Evolutionary conservation across 768 basidiomycete species (phyloP), one percentile per base, ranked within the genome.

Genomic region (Daedaleopsis sinensis): DNA sequence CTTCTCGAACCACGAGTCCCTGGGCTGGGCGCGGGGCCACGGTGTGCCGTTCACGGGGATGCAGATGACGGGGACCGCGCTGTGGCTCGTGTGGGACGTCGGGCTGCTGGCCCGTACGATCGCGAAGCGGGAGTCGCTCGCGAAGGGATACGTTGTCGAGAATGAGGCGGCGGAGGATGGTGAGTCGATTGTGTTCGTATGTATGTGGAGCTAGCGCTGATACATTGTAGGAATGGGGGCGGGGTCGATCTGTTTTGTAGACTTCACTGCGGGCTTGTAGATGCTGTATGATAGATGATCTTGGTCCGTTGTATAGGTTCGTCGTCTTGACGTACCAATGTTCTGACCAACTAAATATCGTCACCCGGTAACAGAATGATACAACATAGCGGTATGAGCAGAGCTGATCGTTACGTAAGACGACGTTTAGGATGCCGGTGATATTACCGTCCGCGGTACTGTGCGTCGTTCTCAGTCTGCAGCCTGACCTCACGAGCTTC

Each of bases 51-150:
- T 59, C 43, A 52, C 54, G 9, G 65, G 62, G n/a, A 39, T 62
- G 50, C 68, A 66, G 35, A 56, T 70, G 52, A 65, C 63, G 8
- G 57, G 47, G 24, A 67, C 68, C 13, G 56, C 60, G 21, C 38
- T 70, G 13, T 70, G 68, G 68, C 51, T 61, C 24, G 57, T 67
- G 32, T 67, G 65, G 65, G 61, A 70, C 42, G 46, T 64, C 21
- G 58, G 27, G 42, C 52, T 59, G 16, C 61, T 66, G 10, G 21
- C 47, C 49, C 38, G 52, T 5, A 52, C 53, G 27, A 49, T 61
- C 4, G 35, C 43, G 27, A 53, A 52, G 39, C 53, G 49, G 16
- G 43, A 46, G 32, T 48, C 24, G 37, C 32, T 47, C 19, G 58
- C 52, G 13, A 5, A 38, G 15, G 37, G 47, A 32, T 32, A 7